A percentile compares a stretch with the other conserved stretches of the same genome.
Conservation (phyloP, 352 stramenopile genomes). For the Hyaloperonospora arabidopsidis region DNA sequence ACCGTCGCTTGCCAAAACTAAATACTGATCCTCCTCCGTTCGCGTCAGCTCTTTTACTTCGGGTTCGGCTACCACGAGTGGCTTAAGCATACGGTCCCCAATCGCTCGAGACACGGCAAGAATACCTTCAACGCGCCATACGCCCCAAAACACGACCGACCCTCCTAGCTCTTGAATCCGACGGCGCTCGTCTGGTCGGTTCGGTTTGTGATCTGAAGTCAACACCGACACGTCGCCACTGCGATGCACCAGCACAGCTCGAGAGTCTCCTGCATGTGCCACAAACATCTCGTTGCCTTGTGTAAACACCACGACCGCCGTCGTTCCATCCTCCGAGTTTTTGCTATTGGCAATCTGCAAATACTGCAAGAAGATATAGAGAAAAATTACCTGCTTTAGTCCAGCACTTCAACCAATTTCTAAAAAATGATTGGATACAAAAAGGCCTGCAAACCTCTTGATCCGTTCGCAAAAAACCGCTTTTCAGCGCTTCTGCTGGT, state of each 20-base stretch:
- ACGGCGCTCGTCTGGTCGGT: conserved; percentile 83
- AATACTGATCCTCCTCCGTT: conserved; percentile 62
- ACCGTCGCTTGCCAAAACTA: conserved; percentile 87
- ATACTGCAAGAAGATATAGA: conserved; percentile 41
- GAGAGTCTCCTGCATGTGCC: conserved; percentile 86
- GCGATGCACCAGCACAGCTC: conserved; percentile 81
- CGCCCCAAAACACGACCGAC: conserved; percentile 86
- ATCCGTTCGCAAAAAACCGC: conserved; percentile 72
- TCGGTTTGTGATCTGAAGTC: conserved; percentile 88
- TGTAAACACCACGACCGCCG: conserved; percentile 78
- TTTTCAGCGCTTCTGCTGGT: conserved; percentile 60
- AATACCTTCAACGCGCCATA: conserved; percentile 91
- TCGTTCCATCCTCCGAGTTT: conserved; percentile 85
- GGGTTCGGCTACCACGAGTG: conserved; percentile 87
- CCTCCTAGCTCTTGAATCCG: conserved; percentile 85
- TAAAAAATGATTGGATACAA: background rate
- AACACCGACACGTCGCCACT: conserved; percentile 68
- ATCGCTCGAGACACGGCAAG: conserved; percentile 89
- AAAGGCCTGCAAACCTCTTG: conserved; percentile 40
- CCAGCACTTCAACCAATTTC: background rate
- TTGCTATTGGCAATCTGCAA: conserved; percentile 73
- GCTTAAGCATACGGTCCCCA: conserved; percentile 88
- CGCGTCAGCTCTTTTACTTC: conserved; percentile 72
- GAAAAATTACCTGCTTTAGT: background rate
- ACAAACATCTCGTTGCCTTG: conserved; percentile 74